Evolutionary conservation across 148 eudicot species (phyloP).

Genomic region (Cornus florida): DNA sequence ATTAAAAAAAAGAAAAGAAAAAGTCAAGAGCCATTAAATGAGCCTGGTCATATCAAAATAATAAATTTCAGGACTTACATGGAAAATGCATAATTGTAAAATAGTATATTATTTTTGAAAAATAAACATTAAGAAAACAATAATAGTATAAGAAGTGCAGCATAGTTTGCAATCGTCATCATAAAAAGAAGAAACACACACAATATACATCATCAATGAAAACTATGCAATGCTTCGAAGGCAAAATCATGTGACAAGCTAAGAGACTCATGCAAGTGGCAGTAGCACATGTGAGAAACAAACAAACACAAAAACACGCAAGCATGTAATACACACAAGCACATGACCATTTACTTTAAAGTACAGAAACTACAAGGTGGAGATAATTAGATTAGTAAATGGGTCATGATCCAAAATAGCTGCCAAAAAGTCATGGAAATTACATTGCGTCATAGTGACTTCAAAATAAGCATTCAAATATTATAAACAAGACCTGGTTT

Average conservation of each 20-base stretch:
- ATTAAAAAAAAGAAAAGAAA: not conserved
- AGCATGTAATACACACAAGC: not conserved
- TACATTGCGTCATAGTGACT: not conserved
- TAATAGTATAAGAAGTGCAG: not conserved
- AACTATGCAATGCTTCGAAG: not conserved
- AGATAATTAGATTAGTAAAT: not conserved
- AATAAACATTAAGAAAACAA: not conserved
- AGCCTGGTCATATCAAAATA: conserved; percentile 11
- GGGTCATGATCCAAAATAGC: not conserved
- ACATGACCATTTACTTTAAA: not conserved
- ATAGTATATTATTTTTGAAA: too few species aligned
- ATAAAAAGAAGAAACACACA: too few species aligned
- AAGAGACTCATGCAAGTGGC: too few species aligned
- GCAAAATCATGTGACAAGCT: not conserved
- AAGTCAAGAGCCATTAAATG: conserved; percentile 12
- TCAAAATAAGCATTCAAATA: too few species aligned
- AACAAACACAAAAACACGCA: too few species aligned
- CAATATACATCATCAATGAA: not conserved
- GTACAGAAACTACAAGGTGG: not conserved
- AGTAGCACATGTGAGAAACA: not conserved
- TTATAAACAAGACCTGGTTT: too few species aligned
- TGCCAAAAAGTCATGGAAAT: not conserved
- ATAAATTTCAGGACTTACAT: not conserved
- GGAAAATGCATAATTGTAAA: not conserved
- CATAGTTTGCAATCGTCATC: not conserved